Percentiles rank a stretch among this genome's conserved stretches.
These are phyloP conservation scores for Hyphodiscus sp. DNA, from an alignment of 2,329 filamentous ascomycete species.

Conservation along the genomic window DNA sequence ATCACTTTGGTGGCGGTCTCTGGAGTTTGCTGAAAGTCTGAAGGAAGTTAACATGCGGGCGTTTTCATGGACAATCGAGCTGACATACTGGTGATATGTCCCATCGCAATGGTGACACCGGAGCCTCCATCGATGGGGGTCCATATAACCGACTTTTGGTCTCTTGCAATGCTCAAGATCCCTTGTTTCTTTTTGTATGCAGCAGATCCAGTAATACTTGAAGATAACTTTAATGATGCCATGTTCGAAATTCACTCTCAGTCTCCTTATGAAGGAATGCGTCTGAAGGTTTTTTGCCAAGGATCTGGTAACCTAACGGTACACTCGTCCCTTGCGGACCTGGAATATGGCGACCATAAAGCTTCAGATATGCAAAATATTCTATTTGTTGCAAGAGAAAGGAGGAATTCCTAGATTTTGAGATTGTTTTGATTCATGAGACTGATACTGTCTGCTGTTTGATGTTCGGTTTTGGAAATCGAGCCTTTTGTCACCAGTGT, in stretches of 20 bases:
- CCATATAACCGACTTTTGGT: constrained; percentile 75
- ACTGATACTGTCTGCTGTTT: too few species aligned
- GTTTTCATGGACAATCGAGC: constrained; percentile 4
- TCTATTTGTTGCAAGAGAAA: too few species aligned
- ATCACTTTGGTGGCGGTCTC: constrained; percentile 85
- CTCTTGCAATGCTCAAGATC: constrained; percentile 65
- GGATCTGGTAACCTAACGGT: not conserved
- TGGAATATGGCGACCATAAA: too few species aligned
- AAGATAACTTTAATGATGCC: constrained; percentile 44
- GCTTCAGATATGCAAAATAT: too few species aligned
- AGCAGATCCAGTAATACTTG: constrained; percentile 46
- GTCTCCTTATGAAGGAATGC: not conserved
- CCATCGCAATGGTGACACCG: constrained; percentile 61
- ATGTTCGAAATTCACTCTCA: constrained; percentile 32
- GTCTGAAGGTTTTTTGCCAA: not conserved
- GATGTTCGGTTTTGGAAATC: too few species aligned
- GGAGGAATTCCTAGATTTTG: too few species aligned
- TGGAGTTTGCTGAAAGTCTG: constrained; percentile 92
- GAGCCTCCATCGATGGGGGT: constrained; percentile 61
- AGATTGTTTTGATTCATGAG: too few species aligned
- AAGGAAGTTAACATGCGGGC: constrained; percentile 14
- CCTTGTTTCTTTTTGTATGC: constrained; percentile 97
- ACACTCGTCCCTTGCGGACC: too few species aligned
- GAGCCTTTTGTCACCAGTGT: too few species aligned
- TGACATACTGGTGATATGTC: constrained; percentile 72